These are phyloP conservation scores for Ophiorrhiza pumila DNA, from an alignment of 257 asterid genomes.

Conservation along the genomic window DNA sequence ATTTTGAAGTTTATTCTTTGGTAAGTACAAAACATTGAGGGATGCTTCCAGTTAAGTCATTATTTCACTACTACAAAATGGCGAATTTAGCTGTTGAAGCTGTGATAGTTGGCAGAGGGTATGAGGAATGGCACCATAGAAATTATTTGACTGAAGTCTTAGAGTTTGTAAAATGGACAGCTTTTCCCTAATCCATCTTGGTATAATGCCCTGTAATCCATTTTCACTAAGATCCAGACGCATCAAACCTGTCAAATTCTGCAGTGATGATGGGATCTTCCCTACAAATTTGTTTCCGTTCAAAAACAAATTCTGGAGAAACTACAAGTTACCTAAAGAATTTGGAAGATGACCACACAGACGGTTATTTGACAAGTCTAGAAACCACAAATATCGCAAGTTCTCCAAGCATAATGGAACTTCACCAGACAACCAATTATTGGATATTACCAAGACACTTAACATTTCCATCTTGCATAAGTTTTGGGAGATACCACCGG, in stretches of 20 bases:
- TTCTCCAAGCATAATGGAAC: conserved; percentile 17
- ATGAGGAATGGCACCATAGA: conserved; percentile 19
- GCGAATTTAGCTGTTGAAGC: conserved; percentile 24
- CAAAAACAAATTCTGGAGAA: conserved; percentile 1
- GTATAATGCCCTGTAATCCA: too few species aligned
- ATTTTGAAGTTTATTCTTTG: too few species aligned
- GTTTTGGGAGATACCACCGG: neutral
- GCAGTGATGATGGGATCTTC: too few species aligned
- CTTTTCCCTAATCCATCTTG: too few species aligned
- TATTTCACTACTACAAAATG: too few species aligned
- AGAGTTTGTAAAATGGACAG: too few species aligned
- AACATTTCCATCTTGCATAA: conserved; percentile 7
- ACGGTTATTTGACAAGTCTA: conserved; percentile 15
- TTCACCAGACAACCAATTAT: conserved; percentile 18
- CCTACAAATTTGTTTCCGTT: too few species aligned
- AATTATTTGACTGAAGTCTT: conserved; percentile 19
- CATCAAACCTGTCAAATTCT: too few species aligned
- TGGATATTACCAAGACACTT: conserved; percentile 11
- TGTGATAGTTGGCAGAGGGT: conserved; percentile 19
- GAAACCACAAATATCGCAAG: neutral
- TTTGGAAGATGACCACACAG: conserved; percentile 26
- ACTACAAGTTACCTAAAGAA: conserved; percentile 14
- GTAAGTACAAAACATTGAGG: too few species aligned
- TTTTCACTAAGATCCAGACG: too few species aligned
- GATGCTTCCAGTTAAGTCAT: too few species aligned